Evolutionary conservation across 176 grass and related monocot species (phyloP), one percentile per base, ranked within the genome.

Genomic region (Carex parvula): DNA sequence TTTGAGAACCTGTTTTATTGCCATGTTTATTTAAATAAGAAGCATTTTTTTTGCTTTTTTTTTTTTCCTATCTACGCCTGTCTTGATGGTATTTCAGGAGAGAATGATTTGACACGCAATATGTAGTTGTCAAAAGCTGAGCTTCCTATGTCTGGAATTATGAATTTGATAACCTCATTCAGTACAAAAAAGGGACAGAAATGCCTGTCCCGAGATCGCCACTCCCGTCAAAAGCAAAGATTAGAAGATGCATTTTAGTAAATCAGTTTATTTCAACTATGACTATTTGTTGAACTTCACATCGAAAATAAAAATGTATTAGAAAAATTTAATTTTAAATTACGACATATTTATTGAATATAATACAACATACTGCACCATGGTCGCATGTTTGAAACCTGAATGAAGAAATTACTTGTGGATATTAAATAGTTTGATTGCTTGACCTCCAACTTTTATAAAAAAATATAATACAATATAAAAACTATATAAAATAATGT

Each of bases 21-120:
- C 64, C 5, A 4, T 39, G 42, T 55, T 78, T 64, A 44, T 64
- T 81, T 81, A 18, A 81, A 81, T 81, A 81, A 81, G 58, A 81
- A 54, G 52, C 52, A 78, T 55, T 17, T 16, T 54, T 76, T 76
- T 74, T 53, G 71, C 44, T 29, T 8, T 21, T 21, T 42, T 70
- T 60, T 18, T 61, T 20, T 30, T 66, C 63, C 63, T 33, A 15
- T 41, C 33, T 41, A 35, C 1, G 35, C 16, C 15, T 70, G 66
- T 39, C 32, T 69, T 69, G 30, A 70, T 70, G 33, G 42, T 37
- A 70, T 10, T 42, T n/a, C 32, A 70, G 66, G 66, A 42, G 17
- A n/a, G 15, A 6, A 18, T n/a, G 64, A 30, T 6, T 69, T 22
- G 1, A 30, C 30, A 77, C 32, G 17, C 50, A 32, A 54, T 55